Percentiles rank a stretch among this genome's conserved stretches.
Conservation (phyloP, 202 grass and related monocot species). For the Bolboschoenoplectus hybrid region DNA sequence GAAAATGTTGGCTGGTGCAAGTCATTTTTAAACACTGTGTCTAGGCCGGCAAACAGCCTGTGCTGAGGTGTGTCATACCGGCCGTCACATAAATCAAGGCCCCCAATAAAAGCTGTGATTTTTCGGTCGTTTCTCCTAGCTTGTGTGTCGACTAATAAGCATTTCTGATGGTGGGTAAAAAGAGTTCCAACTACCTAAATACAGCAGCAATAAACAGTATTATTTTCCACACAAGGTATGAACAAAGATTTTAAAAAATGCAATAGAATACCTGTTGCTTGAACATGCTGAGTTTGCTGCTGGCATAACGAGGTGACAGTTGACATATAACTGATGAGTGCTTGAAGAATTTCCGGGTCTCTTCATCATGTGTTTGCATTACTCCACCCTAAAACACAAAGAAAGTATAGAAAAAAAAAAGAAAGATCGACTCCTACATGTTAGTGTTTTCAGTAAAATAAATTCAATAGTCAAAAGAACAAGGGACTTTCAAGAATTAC, state of each 20-base stretch:
- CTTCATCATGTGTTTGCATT: slow-evolving; percentile 98
- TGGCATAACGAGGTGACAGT: slow-evolving; percentile 84
- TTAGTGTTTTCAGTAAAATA: slow-evolving; percentile 10
- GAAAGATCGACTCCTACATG: background rate
- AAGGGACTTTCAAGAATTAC: background rate
- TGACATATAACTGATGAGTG: slow-evolving; percentile 94
- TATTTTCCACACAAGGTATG: slow-evolving; percentile 5
- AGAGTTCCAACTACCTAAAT: slow-evolving; percentile 93
- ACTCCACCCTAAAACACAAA: slow-evolving; percentile 69
- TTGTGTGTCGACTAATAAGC: slow-evolving; percentile 91
- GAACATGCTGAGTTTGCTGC: slow-evolving; percentile 94
- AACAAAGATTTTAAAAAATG: background rate
- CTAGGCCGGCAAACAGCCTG: slow-evolving; percentile 82
- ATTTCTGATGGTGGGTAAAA: slow-evolving; percentile 98
- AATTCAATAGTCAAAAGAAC: background rate
- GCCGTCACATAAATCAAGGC: slow-evolving; percentile 96
- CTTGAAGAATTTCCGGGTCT: slow-evolving; percentile 93
- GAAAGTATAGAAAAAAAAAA: background rate
- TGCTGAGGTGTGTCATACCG: slow-evolving; percentile 97
- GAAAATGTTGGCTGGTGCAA: slow-evolving; percentile 89
- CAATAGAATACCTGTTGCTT: slow-evolving; percentile 77
- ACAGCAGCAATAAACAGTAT: slow-evolving; percentile 26
- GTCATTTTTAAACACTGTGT: slow-evolving; percentile 85
- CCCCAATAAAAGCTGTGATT: slow-evolving; percentile 92
- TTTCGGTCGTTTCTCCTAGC: slow-evolving; percentile 79